Evolutionary conservation across 495 filamentous ascomycete genomes (phyloP).

Genomic region (Parachaetomium inaequale): DNA sequence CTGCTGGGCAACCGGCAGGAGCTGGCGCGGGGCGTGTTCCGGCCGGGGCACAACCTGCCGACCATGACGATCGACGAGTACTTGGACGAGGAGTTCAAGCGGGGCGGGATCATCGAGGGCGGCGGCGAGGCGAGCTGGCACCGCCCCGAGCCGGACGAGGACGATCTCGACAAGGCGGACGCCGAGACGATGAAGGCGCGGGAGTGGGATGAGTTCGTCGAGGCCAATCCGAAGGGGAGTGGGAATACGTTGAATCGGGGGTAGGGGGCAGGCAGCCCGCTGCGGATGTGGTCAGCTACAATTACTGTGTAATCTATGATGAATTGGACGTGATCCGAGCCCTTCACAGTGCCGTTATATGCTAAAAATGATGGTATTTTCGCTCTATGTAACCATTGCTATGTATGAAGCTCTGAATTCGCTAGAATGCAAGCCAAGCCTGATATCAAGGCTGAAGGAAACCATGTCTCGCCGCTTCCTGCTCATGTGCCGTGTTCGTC

Average conservation of each 20-base stretch:
- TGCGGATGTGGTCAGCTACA: no score
- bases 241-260: conserved; percentile 87
- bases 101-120: conserved; percentile 89
- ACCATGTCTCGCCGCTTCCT: background rate
- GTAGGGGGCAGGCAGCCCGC: conserved; percentile 29
- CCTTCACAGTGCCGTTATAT: no score
- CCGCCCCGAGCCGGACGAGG: conserved; percentile 74
- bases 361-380: background rate
- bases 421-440: background rate
- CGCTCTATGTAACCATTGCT: background rate
- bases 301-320: background rate
- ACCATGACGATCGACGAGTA: conserved; percentile 99
- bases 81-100: conserved; percentile 79
- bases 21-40: conserved; percentile 79
- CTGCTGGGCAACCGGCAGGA: conserved; percentile 73
- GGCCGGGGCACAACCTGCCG: conserved; percentile 84
- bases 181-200: conserved; percentile 88
- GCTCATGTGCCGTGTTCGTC: background rate
- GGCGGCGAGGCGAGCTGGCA: conserved; percentile 77
- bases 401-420: background rate
- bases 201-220: conserved; percentile 92
- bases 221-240: conserved; percentile 81
- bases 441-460: background rate
- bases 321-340: no score
- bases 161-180: conserved; percentile 80